Evolutionary conservation across 2,329 filamentous ascomycete genomes (phyloP).

Genomic region (Verticillium nonalfalfae): DNA sequence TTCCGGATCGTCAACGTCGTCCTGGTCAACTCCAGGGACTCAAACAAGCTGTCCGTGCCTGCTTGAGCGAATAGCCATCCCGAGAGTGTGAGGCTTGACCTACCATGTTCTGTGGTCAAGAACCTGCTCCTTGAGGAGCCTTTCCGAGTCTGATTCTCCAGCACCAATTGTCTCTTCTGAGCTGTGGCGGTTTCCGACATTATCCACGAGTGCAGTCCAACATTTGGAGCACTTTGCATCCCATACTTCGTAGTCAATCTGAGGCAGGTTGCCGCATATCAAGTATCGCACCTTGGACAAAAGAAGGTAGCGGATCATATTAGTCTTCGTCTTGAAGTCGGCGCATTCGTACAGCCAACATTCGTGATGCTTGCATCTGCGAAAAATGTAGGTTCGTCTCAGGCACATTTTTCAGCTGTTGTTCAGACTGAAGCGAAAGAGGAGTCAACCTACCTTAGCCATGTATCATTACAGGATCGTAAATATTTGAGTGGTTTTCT

Average conservation of each 20-base stretch:
- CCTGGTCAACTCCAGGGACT: not conserved
- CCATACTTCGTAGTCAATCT: not conserved
- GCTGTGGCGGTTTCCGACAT: not conserved
- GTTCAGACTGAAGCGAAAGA: not conserved
- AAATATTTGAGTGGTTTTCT: too few relatives aligned
- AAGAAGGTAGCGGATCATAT: not conserved
- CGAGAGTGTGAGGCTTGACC: not conserved
- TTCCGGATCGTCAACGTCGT: not conserved
- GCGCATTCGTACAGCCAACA: not conserved
- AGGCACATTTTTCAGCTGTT: not conserved
- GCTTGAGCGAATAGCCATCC: not conserved
- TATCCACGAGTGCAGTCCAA: not conserved
- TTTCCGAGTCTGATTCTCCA: too few relatives aligned
- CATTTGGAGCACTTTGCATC: not conserved
- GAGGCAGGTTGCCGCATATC: not conserved
- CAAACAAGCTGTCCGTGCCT: not conserved
- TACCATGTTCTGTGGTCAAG: not conserved
- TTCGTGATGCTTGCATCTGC: not conserved
- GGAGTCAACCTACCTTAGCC: not conserved
- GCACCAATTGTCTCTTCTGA: too few relatives aligned
- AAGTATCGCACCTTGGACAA: not conserved
- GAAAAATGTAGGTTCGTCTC: not conserved
- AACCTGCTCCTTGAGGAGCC: not conserved
- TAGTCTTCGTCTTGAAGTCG: not conserved
- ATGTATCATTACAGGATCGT: not conserved